Conservation (phyloP, 2,329 filamentous ascomycete genomes). For the Colletotrichum sp. region DNA sequence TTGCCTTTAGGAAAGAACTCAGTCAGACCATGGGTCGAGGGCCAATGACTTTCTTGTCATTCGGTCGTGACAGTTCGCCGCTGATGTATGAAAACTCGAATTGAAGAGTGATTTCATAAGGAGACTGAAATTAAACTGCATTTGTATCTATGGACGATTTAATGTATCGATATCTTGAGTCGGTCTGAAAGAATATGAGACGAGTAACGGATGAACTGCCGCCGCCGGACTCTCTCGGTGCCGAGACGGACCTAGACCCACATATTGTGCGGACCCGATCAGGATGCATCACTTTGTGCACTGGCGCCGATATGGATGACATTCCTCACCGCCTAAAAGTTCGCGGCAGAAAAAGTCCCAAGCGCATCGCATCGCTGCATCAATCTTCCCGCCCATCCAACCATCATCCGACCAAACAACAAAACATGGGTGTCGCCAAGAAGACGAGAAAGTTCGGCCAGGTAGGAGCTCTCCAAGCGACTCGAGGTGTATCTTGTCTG, state of each 20-base stretch:
- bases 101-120: fast-evolving
- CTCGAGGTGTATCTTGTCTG: fast-evolving
- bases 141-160: fast-evolving
- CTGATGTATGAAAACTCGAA: too few species aligned
- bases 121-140: fast-evolving
- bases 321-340: neutral
- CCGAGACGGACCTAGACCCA: neutral
- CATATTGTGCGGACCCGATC: neutral
- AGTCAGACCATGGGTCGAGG: too few species aligned
- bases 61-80: too few species aligned
- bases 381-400: neutral
- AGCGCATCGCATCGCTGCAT: neutral
- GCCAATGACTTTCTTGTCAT: too few species aligned
- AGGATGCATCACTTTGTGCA: neutral
- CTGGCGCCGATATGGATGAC: fast-evolving
- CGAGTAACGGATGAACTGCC: neutral
- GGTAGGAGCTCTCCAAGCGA: neutral
- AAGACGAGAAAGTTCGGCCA: neutral
- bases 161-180: fast-evolving
- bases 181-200: neutral
- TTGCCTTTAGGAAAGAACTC: too few species aligned
- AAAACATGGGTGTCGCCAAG: neutral
- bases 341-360: neutral
- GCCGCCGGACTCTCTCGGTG: neutral
- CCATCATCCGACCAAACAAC: neutral